phyloP scores from a whole-genome alignment of 2,329 filamentous ascomycete species.

The Shiraia sp. region DNA sequence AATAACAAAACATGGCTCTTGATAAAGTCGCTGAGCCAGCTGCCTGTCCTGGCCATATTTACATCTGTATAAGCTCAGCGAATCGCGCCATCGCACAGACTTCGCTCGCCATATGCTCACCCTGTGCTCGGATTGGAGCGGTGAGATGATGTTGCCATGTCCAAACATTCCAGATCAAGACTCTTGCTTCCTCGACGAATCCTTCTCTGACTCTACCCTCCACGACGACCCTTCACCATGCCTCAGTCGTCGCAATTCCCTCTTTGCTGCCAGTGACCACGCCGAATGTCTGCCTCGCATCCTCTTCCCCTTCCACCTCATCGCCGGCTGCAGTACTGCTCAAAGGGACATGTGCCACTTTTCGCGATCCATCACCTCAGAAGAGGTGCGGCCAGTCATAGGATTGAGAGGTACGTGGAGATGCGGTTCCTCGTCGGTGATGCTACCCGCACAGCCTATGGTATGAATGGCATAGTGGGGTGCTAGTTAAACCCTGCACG shows the following conservation, averaged over 20 bases:
- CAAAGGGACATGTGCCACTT: conserved; percentile 36
- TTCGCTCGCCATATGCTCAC: conserved; percentile 7
- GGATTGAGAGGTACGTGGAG: conserved; percentile 20
- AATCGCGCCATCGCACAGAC: conserved; percentile 6
- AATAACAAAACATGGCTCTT: neutral
- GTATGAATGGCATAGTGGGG: neutral
- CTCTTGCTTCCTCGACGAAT: conserved; percentile 16
- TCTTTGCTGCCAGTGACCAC: conserved; percentile 4
- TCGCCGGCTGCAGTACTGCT: conserved; percentile 33
- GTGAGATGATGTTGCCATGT: conserved; percentile 5
- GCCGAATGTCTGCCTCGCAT: neutral
- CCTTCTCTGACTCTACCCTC: conserved; percentile 20
- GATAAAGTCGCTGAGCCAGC: neutral
- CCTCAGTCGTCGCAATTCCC: conserved; percentile 1
- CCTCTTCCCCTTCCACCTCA: conserved; percentile 28
- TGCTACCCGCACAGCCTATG: no score
- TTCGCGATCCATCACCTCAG: conserved; percentile 31
- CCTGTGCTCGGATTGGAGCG: neutral
- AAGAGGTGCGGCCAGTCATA: conserved; percentile 16
- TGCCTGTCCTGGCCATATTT: neutral
- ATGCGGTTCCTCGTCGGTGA: no score
- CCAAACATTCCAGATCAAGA: conserved; percentile 1
- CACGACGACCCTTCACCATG: conserved; percentile 6
- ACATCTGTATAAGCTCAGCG: neutral
- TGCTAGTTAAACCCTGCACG: conserved; percentile 17